Evolutionary conservation across 2,329 filamentous ascomycete genomes (phyloP), one percentile per base, ranked within the genome.

Genomic region (Colletotrichum sublineola): DNA sequence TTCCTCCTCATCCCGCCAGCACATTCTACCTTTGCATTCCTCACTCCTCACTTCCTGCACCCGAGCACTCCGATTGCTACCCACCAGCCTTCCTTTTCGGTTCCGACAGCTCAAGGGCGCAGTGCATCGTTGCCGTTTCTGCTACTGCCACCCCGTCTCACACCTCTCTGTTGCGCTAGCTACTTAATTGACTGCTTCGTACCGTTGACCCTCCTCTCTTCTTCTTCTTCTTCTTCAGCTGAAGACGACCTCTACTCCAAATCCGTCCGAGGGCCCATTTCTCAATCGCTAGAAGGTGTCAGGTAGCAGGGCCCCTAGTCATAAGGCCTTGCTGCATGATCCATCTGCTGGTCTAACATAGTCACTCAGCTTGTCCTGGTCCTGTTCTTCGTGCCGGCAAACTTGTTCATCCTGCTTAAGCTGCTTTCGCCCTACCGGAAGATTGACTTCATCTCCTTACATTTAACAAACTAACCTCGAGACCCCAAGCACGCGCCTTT

Each of bases 401-500:
- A 36, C 20, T 50, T 57, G 60, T 61, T 31, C 50, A 44, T 46
- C 14, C 46, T 56, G 53, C 55, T 64, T 29, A 36, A 65, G 48
- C 61, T 55, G 53, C 56, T 61, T 61, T 61, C 60, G 48, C 55
- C 24, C 66, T 65, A 46, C 46, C 46, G 55, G 62, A 60, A 57
- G 53, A 67, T 67, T 70, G 66, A 73, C 67, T 65, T 46, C 24
- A 24, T 56, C 46, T 40, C 24, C 66, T 56, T 62, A 29, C 18
- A 24, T 33, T 70, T 38, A 61, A 61, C 57, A 56, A 50, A 64
- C 42, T 69, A 73, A 61, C 52, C 55, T 62, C 61, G 67, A 65
- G 20, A 70, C 60, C 66, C 7, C 7, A 65, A 73, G 55, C 66
- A 70, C 66, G 60, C 70, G 70, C 66, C 56, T 61, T 55, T 44